Evolutionary conservation across 352 stramenopile genomes (phyloP).

Genomic region (Phytophthora cactorum): DNA sequence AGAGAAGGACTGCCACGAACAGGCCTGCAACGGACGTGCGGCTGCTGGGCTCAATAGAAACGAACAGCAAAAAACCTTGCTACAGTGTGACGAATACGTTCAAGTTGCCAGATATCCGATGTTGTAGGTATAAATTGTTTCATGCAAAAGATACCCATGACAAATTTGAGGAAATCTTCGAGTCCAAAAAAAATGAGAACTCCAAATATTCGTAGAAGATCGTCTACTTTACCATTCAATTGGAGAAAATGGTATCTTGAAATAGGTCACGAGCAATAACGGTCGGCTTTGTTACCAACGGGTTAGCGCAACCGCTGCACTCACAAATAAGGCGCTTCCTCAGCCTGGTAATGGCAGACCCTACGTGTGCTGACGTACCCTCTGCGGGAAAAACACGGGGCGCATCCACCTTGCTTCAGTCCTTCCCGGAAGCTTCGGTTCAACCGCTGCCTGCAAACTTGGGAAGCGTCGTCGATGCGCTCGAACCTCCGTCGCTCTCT

Average conservation of each 20-base stretch:
- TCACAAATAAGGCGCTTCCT: neutral
- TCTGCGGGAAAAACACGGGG: conserved; percentile 18
- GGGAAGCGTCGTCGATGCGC: conserved; percentile 6
- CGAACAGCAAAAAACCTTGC: conserved; percentile 25
- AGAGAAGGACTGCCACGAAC: neutral
- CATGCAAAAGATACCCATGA: neutral
- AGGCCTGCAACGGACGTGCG: conserved; percentile 1
- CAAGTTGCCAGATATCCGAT: conserved; percentile 17
- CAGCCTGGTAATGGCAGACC: conserved; percentile 14
- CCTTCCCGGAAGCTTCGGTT: conserved; percentile 10
- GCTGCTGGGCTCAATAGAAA: conserved; percentile 22
- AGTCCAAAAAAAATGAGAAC: too few relatives aligned
- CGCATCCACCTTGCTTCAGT: conserved; percentile 10
- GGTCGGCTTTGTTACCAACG: neutral
- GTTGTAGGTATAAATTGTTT: conserved; percentile 7
- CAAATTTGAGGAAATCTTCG: neutral
- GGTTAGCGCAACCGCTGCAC: neutral
- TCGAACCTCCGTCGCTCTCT: neutral
- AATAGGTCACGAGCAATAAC: conserved; percentile 9
- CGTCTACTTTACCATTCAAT: too few relatives aligned
- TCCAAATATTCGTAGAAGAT: too few relatives aligned
- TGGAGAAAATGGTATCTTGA: neutral
- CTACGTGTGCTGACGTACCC: conserved; percentile 2
- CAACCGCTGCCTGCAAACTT: conserved; percentile 21
- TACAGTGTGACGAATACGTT: conserved; percentile 10